These are phyloP conservation scores for Podaxis rugospora DNA, from an alignment of 768 basidiomycete genomes.

Conservation along the genomic window DNA sequence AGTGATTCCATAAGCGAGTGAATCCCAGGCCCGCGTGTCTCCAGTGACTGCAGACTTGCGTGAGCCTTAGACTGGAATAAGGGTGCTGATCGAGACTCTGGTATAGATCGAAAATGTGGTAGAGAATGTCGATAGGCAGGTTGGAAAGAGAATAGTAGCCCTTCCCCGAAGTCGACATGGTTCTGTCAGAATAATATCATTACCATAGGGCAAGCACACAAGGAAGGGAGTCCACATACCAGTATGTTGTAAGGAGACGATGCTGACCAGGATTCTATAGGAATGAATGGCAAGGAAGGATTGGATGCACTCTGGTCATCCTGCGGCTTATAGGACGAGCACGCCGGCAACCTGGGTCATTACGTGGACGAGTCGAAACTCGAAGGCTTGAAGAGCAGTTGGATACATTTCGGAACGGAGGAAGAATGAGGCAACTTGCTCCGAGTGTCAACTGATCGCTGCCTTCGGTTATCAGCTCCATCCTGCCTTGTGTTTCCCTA, in stretches of 20 bases:
- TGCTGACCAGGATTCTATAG: background rate
- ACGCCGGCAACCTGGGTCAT: background rate
- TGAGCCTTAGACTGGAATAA: slow-evolving; percentile 12
- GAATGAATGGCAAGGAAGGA: background rate
- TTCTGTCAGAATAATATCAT: background rate
- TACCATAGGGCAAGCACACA: background rate
- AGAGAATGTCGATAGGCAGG: background rate
- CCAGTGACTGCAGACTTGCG: slow-evolving; percentile 20
- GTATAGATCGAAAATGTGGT: background rate
- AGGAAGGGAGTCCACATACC: background rate
- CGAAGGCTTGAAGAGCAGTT: background rate
- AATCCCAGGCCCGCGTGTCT: slow-evolving; percentile 12
- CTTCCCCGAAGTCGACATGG: background rate
- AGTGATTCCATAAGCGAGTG: slow-evolving; percentile 16
- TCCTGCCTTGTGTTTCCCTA: background rate
- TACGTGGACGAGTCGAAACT: background rate
- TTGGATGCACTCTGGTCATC: background rate
- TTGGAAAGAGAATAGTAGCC: background rate
- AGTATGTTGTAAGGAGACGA: background rate
- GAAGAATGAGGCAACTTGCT: background rate
- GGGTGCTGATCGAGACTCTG: background rate
- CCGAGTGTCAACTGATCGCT: background rate
- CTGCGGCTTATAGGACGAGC: background rate
- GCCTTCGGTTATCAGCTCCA: background rate
- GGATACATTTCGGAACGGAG: background rate